A percentile compares a stretch with the other conserved stretches of the same genome.
These are phyloP conservation scores for Lichtheimia corymbifera DNA, from an alignment of 371 early-diverging fungal genomes.

Conservation along the genomic window DNA sequence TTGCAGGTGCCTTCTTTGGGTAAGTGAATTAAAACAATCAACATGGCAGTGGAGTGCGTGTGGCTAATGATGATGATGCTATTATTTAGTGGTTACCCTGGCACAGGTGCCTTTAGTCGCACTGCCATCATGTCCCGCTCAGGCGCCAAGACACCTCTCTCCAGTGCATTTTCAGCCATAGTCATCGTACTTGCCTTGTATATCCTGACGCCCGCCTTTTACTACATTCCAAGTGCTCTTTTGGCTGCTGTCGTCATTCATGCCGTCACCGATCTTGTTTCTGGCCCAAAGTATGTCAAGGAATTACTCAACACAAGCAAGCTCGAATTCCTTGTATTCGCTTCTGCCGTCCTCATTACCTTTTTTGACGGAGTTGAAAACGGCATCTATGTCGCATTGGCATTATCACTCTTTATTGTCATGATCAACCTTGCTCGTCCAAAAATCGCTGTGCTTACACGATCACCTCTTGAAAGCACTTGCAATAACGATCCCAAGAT, in stretches of 20 bases:
- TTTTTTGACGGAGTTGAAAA: conserved; percentile 47
- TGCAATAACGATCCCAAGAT: not conserved
- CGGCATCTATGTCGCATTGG: conserved; percentile 28
- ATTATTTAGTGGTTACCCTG: conserved; percentile 70
- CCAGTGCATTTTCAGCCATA: conserved; percentile 72
- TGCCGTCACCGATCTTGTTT: conserved; percentile 62
- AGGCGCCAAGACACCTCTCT: conserved; percentile 81
- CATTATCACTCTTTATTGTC: conserved; percentile 20
- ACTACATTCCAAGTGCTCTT: conserved; percentile 80
- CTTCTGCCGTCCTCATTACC: conserved; percentile 57
- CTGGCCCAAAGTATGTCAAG: conserved; percentile 26
- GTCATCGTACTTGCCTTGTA: conserved; percentile 80
- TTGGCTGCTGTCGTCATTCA: conserved; percentile 82
- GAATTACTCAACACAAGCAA: conserved; percentile 41
- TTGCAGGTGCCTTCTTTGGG: conserved; percentile 80
- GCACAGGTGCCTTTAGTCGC: conserved; percentile 89
- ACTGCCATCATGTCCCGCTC: conserved; percentile 81
- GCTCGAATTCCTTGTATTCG: conserved; percentile 51
- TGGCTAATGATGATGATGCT: not conserved
- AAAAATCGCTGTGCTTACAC: conserved; percentile 7
- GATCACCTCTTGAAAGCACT: conserved; percentile 8
- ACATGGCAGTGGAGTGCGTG: not conserved
- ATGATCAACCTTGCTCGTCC: conserved; percentile 26
- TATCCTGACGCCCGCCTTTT: conserved; percentile 81
- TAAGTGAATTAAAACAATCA: conserved; percentile 14